A percentile compares a stretch with the other conserved stretches of the same genome.
Evolutionary conservation across 2,329 filamentous ascomycete genomes (phyloP).

Genomic region (Capronia americana): DNA sequence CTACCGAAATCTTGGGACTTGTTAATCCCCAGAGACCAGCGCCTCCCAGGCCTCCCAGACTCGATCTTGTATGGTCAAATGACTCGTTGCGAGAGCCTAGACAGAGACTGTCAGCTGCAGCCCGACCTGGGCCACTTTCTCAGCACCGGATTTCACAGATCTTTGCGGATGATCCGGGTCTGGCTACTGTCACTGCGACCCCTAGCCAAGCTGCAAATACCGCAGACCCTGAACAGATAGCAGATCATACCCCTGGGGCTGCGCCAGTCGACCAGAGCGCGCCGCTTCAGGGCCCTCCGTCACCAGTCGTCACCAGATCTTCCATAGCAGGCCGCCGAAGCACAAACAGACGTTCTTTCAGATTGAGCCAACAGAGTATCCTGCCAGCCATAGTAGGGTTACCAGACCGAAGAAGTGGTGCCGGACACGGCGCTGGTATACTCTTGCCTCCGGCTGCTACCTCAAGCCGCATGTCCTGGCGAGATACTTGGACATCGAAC

Average conservation of each 20-base stretch:
- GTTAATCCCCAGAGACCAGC: not conserved
- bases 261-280: not conserved
- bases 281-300: not conserved
- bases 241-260: not conserved
- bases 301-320: not conserved
- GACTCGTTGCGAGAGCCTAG: constrained; percentile 26
- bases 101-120: constrained; percentile 18
- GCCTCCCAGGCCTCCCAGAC: constrained; percentile 13
- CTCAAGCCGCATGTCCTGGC: constrained; percentile 48
- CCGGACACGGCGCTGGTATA: constrained; percentile 51
- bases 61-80: constrained; percentile 32
- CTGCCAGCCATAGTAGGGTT: constrained; percentile 40
- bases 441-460: constrained; percentile 47
- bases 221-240: not conserved
- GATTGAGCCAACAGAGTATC: constrained; percentile 28
- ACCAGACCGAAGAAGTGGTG: constrained; percentile 50
- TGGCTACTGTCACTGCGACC: not conserved
- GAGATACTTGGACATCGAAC: constrained; percentile 46
- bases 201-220: not conserved
- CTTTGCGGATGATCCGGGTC: not conserved
- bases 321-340: constrained; percentile 2
- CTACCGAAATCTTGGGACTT: not conserved
- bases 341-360: constrained; percentile 32
- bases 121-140: constrained; percentile 38
- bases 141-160: constrained; percentile 31